Conservation (phyloP, 768 basidiomycete genomes). For the Tricholoma matsutake region DNA sequence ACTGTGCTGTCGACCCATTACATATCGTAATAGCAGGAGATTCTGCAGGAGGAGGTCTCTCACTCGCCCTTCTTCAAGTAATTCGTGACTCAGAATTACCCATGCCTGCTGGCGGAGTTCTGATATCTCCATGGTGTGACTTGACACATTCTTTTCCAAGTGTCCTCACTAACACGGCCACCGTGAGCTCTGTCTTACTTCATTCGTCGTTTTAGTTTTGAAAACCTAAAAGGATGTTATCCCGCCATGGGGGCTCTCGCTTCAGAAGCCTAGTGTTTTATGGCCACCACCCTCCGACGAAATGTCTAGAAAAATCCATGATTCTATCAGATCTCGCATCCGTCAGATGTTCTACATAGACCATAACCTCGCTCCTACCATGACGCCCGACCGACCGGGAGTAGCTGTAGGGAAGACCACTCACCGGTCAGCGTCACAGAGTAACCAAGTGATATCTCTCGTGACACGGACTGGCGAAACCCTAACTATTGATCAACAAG, state of each 20-base stretch:
- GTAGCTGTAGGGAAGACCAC: slow-evolving; percentile 48
- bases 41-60: slow-evolving; percentile 89
- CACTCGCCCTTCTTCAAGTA: slow-evolving; percentile 79
- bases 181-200: slow-evolving; percentile 44
- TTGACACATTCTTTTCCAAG: slow-evolving; percentile 96
- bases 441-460: slow-evolving; percentile 45
- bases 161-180: slow-evolving; percentile 78
- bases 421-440: slow-evolving; percentile 33
- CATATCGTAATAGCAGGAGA: slow-evolving; percentile 88
- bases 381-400: slow-evolving; percentile 16
- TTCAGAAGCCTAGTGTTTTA: slow-evolving; percentile 73
- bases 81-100: slow-evolving; percentile 85
- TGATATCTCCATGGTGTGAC: slow-evolving; percentile 90
- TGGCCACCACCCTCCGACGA: slow-evolving; percentile 79
- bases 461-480: slow-evolving; percentile 47
- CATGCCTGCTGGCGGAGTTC: slow-evolving; percentile 79
- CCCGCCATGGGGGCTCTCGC: slow-evolving; percentile 68
- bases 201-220: not conserved
- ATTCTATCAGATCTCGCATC: slow-evolving; percentile 56
- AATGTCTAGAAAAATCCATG: slow-evolving; percentile 54
- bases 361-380: slow-evolving; percentile 19
- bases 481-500: slow-evolving; percentile 58
- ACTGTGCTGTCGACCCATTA: slow-evolving; percentile 74
- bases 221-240: slow-evolving; percentile 62
- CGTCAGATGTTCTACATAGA: slow-evolving; percentile 48